Base-by-base conservation (phyloP, 176 grass and related monocot genomes). In the Aechmea fasciata region DNA sequence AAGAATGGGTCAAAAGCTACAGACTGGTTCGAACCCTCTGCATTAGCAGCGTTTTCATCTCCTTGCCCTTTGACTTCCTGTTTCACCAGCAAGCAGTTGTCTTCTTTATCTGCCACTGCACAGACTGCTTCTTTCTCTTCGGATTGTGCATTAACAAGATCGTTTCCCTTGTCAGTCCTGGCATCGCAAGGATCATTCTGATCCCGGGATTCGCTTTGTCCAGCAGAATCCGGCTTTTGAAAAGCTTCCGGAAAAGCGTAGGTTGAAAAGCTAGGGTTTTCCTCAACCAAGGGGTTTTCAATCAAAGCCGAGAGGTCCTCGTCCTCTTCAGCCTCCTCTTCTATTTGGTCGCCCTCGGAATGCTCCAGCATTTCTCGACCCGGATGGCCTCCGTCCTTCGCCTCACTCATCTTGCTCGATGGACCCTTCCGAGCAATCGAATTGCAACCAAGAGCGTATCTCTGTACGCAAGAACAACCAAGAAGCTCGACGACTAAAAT, bases 1-100 rank as follows among this genome's bases (percentile, higher is more conserved):
- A 99, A 81, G 69, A 93, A 99, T 48, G 65, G 47, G 66, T 83
- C 79, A 49, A 66, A 72, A 65, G 75, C 80, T 55, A 66, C 71
- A 49, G 69, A 72, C 69, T 77, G 84, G 69, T 59, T 77, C 20
- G 74, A 67, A 52, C 79, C 72, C 62, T 71, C 81, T 15, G 51
- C 53, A 62, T 11, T 29, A 14, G 64, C 74, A 5, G 74, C 48
- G 1, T 51, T 71, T 0, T 85, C 85, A 0, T 83, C 77, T 0
- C 87, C 80, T 0, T 80, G 83, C 0, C 49, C 69, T 6, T 67
- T 74, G 5, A 28, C 75, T 13, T 88, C 75, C 10, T 71, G 76
- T 0, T 88, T 75, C 80, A 54, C 80, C 57, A 41, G 77, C 81
- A 68, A 55, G 64, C 73, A 70, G 76, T 82, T 67, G 73, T 79